Evolutionary conservation across 1,284 basidiomycete genomes (phyloP).

Genomic region (Trametes pubescens): DNA sequence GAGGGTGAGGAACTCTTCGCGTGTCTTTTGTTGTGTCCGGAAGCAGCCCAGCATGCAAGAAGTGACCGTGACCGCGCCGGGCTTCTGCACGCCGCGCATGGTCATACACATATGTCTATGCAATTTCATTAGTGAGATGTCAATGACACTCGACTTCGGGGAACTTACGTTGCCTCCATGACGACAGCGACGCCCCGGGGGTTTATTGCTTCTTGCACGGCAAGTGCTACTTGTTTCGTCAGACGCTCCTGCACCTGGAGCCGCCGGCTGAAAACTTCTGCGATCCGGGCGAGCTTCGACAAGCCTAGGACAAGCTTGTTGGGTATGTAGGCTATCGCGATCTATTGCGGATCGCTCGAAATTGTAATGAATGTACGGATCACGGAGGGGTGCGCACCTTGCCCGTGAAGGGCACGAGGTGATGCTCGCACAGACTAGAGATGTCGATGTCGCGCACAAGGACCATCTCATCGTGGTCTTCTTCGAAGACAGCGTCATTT

Average conservation of each 20-base stretch:
- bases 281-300: conserved; percentile 97
- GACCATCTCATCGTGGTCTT: conserved; percentile 99
- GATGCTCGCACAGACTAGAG: conserved; percentile 98
- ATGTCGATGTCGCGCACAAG: conserved; percentile 98
- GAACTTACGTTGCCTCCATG: conserved; percentile 93
- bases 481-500: conserved; percentile 98
- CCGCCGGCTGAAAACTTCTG: conserved; percentile 96
- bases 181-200: conserved; percentile 99
- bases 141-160: conserved; percentile 13
- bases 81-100: conserved; percentile 99
- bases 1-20: conserved; percentile 92
- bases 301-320: conserved; percentile 95
- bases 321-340: conserved; percentile 92
- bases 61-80: conserved; percentile 94
- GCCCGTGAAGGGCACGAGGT: conserved; percentile 98
- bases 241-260: conserved; percentile 98
- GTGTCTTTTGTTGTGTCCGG: conserved; percentile 95
- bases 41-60: conserved; percentile 99
- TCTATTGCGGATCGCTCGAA: conserved; percentile 44
- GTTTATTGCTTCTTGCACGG: conserved; percentile 96
- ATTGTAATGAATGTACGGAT: neutral
- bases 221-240: conserved; percentile 97
- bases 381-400: conserved; percentile 68
- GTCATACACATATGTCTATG: conserved; percentile 98
- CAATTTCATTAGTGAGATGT: conserved; percentile 24